phyloP scores from a whole-genome alignment of 2,329 filamentous ascomycete genomes.

The Mariannaea elegans region DNA sequence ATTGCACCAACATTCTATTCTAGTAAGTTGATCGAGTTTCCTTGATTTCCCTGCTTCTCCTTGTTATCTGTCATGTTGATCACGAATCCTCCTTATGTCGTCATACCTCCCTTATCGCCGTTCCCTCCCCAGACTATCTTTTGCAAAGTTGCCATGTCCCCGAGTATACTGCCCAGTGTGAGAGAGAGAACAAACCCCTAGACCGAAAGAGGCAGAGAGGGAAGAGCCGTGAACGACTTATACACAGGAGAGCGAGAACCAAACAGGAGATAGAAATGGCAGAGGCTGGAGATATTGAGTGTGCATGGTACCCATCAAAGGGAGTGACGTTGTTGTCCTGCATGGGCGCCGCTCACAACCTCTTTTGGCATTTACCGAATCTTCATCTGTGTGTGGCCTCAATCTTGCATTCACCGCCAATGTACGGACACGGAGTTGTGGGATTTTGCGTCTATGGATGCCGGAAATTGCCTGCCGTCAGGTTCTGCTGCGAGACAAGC shows the following conservation, averaged over 20 bases:
- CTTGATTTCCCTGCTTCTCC: neutral
- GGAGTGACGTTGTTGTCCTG: conserved; percentile 11
- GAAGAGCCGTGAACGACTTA: neutral
- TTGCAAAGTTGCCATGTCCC: neutral
- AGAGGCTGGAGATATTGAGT: neutral
- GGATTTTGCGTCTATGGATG: neutral
- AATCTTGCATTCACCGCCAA: conserved; percentile 18
- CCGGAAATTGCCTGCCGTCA: neutral
- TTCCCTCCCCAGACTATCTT: neutral
- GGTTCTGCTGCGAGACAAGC: neutral
- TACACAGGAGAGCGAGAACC: neutral
- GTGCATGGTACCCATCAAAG: neutral
- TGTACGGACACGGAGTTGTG: neutral
- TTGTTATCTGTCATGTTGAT: neutral
- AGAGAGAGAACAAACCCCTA: neutral
- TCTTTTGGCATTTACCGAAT: neutral
- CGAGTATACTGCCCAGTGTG: conserved; percentile 3
- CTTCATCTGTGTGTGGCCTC: neutral
- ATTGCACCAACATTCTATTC: neutral
- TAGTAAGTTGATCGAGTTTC: conserved; percentile 15
- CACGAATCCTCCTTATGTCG: neutral
- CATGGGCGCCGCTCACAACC: conserved; percentile 5
- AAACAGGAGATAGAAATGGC: neutral
- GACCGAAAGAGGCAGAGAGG: conserved; percentile 6
- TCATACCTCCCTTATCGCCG: conserved; percentile 3